Base-by-base conservation (phyloP, 768 basidiomycete species). In the Boletus bicolor region DNA sequence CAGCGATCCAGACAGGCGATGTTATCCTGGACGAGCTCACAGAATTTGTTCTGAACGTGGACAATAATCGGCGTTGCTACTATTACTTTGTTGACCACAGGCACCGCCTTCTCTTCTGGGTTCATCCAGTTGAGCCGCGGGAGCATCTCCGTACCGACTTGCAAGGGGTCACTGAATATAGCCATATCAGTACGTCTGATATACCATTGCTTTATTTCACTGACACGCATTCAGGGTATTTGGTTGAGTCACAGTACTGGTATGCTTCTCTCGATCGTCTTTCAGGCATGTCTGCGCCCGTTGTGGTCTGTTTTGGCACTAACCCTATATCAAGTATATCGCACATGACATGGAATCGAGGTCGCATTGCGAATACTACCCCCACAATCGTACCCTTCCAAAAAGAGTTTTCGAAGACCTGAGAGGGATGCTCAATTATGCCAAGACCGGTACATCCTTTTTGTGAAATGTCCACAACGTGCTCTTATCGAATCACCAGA, bases 1-100 rank as follows among this genome's bases (percentile, higher is more conserved):
- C 26, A 37, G 62, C 57, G 3, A 35, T 49, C 5, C 1, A 19
- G 3, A 49, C 37, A 7, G 1, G 11, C 0, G 51, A 30, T 15
- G 51, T 44, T 43, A 44, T 37, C n/a, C 7, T 53, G 8, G 57
- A 62, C 14, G 49, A 52, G 5, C 17, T 46, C 32, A 53, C 47
- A 5, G 56, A 62, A 28, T 36, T 61, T 12, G 60, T 62, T 7
- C 24, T 62, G 10, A 55, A 60, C 8, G 28, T 64, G 39, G 51
- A 55, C 17, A 28, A 32, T 6, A 3, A 4, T 36, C 45, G 15
- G 19, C 3, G 3, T 39, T 64, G 57, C 38, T 26, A 26, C 17
- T 64, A 62, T 44, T 53, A 63, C 38, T 62, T 63, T 38, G 61
- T 60, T 30, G 62, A 62, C 36, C 62, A 62, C 19, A 47, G 11